Conservation (phyloP, 2,329 filamentous ascomycete species). For the Cladosporium sp. region DNA sequence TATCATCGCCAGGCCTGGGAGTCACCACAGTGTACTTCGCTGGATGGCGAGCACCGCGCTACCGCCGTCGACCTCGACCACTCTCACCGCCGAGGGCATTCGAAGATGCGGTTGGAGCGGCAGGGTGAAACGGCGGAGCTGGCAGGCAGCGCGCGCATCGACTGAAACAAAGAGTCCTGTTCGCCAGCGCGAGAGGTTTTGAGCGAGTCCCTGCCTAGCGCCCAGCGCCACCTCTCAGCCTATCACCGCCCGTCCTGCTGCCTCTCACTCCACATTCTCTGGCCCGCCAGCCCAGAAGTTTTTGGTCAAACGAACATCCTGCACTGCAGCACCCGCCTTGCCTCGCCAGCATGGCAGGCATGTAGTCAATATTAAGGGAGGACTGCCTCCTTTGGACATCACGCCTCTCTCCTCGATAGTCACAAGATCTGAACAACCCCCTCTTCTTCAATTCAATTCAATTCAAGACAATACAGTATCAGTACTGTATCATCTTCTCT, state of each 20-base stretch:
- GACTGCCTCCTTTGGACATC: background rate
- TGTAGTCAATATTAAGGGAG: slow-evolving; percentile 2
- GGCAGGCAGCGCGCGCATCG: background rate
- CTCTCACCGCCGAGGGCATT: slow-evolving; percentile 3
- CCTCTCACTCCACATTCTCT: slow-evolving; percentile 4
- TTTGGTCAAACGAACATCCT: background rate
- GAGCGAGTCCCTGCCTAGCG: slow-evolving; percentile 4
- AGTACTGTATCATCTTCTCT: background rate
- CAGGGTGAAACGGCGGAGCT: slow-evolving; percentile 11
- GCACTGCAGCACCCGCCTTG: slow-evolving; percentile 12
- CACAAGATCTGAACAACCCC: background rate
- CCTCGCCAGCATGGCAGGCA: background rate
- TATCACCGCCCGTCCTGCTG: background rate
- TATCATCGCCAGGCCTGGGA: no score
- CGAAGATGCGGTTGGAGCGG: slow-evolving; percentile 11
- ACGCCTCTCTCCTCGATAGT: background rate
- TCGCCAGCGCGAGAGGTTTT: background rate
- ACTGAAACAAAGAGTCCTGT: slow-evolving; percentile 2
- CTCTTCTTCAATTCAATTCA: background rate
- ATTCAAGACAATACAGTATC: no score
- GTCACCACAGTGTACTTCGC: no score
- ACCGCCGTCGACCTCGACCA: background rate
- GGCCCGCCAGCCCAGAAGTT: slow-evolving; percentile 4
- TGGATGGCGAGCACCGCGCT: slow-evolving; percentile 4
- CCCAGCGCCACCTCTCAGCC: background rate